Conservation (phyloP, 768 basidiomycete genomes). For the Coprinopsis sp. region DNA sequence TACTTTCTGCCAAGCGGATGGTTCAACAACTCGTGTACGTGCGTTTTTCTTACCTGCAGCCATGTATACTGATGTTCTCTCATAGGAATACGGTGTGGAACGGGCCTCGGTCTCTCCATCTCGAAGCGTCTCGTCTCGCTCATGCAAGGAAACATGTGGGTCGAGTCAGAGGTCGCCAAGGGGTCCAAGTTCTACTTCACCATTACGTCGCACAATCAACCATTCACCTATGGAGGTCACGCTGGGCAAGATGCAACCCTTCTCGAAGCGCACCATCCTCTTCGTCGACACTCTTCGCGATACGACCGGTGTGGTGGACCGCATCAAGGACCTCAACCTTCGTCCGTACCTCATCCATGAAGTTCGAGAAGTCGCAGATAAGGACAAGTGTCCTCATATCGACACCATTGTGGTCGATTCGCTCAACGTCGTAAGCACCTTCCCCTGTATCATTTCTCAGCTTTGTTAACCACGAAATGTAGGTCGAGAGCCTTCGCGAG, state of each 20-base stretch:
- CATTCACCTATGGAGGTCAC: constrained; percentile 70
- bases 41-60: constrained; percentile 4
- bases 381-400: constrained; percentile 79
- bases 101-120: constrained; percentile 93
- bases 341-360: constrained; percentile 72
- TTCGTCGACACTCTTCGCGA: constrained; percentile 87
- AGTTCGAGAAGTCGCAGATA: constrained; percentile 77
- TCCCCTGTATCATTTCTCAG: constrained; percentile 3
- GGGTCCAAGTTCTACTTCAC: constrained; percentile 98
- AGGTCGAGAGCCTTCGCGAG: constrained; percentile 90
- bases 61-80: constrained; percentile 6
- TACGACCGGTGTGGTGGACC: constrained; percentile 65
- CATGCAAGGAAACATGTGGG: constrained; percentile 99
- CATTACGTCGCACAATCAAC: constrained; percentile 80
- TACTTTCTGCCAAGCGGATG: constrained; percentile 98
- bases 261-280: constrained; percentile 82
- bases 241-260: constrained; percentile 77
- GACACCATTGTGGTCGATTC: constrained; percentile 97
- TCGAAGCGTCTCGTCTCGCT: constrained; percentile 95
- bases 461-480: constrained; percentile 5
- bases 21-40: constrained; percentile 88
- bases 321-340: constrained; percentile 76
- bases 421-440: constrained; percentile 67
- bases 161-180: constrained; percentile 88
- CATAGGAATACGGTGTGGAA: constrained; percentile 94